Conservation (phyloP, 2,329 filamentous ascomycete genomes). For the Graphium sp. region DNA sequence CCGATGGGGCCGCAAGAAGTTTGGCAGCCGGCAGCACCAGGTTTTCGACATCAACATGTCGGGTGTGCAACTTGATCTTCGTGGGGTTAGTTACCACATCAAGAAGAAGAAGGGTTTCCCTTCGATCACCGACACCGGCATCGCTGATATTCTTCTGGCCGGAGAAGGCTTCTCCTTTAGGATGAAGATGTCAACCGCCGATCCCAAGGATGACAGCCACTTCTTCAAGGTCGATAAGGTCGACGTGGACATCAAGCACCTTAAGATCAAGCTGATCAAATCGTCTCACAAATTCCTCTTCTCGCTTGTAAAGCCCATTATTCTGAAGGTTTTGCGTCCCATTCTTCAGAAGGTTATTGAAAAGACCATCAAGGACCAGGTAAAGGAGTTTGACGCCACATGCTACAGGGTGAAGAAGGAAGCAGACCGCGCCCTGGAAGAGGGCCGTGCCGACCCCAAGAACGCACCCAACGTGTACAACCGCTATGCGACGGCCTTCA, state of each 20-base stretch:
- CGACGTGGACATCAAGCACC: conserved; percentile 63
- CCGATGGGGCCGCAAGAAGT: conserved; percentile 82
- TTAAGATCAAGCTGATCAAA: conserved; percentile 82
- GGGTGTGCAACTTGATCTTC: conserved; percentile 83
- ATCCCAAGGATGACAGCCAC: conserved; percentile 57
- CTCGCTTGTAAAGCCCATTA: conserved; percentile 66
- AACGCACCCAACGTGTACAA: conserved; percentile 66
- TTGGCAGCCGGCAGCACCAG: conserved; percentile 67
- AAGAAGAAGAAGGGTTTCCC: conserved; percentile 93
- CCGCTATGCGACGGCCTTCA: conserved; percentile 61
- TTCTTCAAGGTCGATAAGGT: conserved; percentile 94
- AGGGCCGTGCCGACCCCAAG: conserved; percentile 35
- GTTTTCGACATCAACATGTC: conserved; percentile 67
- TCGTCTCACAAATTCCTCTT: conserved; percentile 92
- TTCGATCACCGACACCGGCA: conserved; percentile 67
- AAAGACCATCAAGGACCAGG: conserved; percentile 73
- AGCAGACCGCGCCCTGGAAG: conserved; percentile 53
- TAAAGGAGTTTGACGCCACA: conserved; percentile 56
- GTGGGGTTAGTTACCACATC: conserved; percentile 85
- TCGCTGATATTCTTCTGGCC: conserved; percentile 76
- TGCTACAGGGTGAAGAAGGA: conserved; percentile 69
- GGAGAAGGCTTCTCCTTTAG: conserved; percentile 85
- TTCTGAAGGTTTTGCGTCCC: conserved; percentile 71
- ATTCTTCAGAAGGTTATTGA: conserved; percentile 76
- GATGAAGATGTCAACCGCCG: conserved; percentile 69